These are phyloP conservation scores for Beauveria varroae DNA, from an alignment of 2,329 filamentous ascomycete genomes.

Conservation along the genomic window DNA sequence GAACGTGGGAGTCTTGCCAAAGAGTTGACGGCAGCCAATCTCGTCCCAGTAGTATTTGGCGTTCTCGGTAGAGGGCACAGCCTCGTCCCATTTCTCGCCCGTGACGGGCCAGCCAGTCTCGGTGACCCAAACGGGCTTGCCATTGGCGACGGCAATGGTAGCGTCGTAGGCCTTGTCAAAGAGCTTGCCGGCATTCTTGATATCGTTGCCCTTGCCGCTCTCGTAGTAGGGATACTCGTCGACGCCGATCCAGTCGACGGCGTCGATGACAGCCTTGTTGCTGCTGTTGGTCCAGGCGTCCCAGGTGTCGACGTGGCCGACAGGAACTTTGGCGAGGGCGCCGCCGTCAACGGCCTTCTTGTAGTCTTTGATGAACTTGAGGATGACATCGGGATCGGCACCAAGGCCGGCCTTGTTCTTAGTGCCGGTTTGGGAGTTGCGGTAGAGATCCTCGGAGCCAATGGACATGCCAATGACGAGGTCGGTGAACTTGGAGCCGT, in stretches of 20 bases:
- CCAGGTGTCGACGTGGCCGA: conserved; percentile 65
- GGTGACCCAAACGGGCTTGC: conserved; percentile 53
- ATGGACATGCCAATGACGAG: conserved; percentile 59
- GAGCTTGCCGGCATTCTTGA: conserved; percentile 45
- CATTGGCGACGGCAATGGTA: conserved; percentile 36
- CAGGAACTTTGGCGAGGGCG: conserved; percentile 37
- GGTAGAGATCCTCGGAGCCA: conserved; percentile 62
- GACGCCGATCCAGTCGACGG: conserved; percentile 57
- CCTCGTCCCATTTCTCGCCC: conserved; percentile 47
- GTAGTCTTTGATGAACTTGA: conserved; percentile 60
- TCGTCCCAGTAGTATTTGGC: conserved; percentile 57
- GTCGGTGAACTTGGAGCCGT: conserved; percentile 44
- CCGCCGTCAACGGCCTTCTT: conserved; percentile 46
- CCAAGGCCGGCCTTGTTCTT: conserved; percentile 55
- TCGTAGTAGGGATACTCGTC: conserved; percentile 64
- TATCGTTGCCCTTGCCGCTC: conserved; percentile 45
- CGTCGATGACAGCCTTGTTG: conserved; percentile 53
- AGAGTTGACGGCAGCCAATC: conserved; percentile 52
- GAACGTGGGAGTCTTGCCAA: conserved; percentile 48
- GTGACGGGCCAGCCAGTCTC: conserved; percentile 59
- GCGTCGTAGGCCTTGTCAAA: conserved; percentile 45
- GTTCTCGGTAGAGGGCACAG: conserved; percentile 47
- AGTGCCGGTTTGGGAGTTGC: conserved; percentile 51
- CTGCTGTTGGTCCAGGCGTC: conserved; percentile 52
- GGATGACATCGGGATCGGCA: conserved; percentile 48